Evolutionary conservation across 805 yeast species (phyloP).

Genomic region (Kodamaea leandrae): DNA sequence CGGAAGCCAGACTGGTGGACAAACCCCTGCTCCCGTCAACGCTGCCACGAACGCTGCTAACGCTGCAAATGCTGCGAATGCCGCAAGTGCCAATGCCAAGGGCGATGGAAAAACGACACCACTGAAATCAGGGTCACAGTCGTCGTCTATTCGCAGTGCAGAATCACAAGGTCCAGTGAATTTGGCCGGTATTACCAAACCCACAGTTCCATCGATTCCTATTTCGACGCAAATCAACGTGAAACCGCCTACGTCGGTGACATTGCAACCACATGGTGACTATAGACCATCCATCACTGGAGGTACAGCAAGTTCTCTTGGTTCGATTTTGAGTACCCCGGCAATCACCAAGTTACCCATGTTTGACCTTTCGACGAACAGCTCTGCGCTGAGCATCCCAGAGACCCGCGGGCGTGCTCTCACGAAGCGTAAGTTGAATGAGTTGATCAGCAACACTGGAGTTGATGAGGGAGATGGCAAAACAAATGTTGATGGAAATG

Average conservation of each 20-base stretch:
- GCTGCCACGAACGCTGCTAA: conserved; percentile 31
- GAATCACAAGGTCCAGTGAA: conserved; percentile 25
- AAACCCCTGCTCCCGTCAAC: conserved; percentile 7
- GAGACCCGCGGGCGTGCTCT: conserved; percentile 75
- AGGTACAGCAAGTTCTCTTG: conserved; percentile 76
- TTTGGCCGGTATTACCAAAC: conserved; percentile 44
- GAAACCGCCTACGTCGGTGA: conserved; percentile 61
- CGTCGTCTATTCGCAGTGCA: conserved; percentile 9
- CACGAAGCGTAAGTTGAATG: conserved; percentile 85
- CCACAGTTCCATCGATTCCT: conserved; percentile 63
- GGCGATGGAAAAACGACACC: conserved; percentile 10
- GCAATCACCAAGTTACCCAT: conserved; percentile 72
- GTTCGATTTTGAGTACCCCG: conserved; percentile 65
- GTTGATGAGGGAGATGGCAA: conserved; percentile 90
- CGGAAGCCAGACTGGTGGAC: conserved; percentile 8
- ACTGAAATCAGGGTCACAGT: conserved; percentile 11
- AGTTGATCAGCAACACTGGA: conserved; percentile 78
- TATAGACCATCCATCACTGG: conserved; percentile 78
- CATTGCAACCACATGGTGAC: conserved; percentile 53
- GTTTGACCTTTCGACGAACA: conserved; percentile 56
- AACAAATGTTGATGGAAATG: conserved; percentile 90
- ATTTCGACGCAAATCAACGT: conserved; percentile 70
- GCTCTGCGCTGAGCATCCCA: conserved; percentile 31
- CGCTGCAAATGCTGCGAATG: conserved; percentile 49
- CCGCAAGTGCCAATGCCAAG: conserved; percentile 16